Evolutionary conservation across 441 rosid genomes (phyloP), one percentile per base, ranked within the genome.

Genomic region (Erodium trifolium): DNA sequence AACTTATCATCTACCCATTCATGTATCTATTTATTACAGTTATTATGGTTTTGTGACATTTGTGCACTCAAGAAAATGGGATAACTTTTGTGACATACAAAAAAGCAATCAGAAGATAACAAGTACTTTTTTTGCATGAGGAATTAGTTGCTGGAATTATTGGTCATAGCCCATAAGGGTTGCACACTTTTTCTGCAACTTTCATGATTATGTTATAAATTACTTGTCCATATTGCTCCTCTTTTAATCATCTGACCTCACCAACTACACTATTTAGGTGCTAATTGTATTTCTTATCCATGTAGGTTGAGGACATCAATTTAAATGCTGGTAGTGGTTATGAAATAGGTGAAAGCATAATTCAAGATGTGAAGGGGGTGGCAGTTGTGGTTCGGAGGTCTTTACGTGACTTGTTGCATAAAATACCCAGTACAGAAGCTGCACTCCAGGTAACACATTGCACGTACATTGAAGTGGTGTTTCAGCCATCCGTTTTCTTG

Each of bases 361-460:
- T 95, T 78, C 92, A 85, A 78, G 93, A 87, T 83, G 93, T 95
- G 68, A 87, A 87, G 78, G 99, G 99, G 73, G 80, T 95, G 75
- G 89, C 99, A 76, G 84, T 95, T 77, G 83, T 86, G 71, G 82
- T 92, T 76, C 77, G 67, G 69, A 88, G 99, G 84, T 83, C 97
- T 74, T 90, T 95, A 66, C 86, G 98, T 71, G 99, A 95, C 79
- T 82, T 95, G 84, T 79, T 88, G 77, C 98, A 90, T 84, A 93
- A 80, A 80, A 76, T 84, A 79, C 98, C 99, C 23, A 83, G 77
- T 80, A 82, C 78, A 68, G 98, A 88, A 84, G 87, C 82, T 72
- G 79, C 83, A 75, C 64, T 95, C 43, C 82, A 81, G 98, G 99
- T 95, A 77, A 75, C 63, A 66, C 69, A 67, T 79, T 65, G n/a